These are phyloP conservation scores for Chenopodium berlandieri DNA, from an alignment of 148 eudicot species.

Conservation along the genomic window DNA sequence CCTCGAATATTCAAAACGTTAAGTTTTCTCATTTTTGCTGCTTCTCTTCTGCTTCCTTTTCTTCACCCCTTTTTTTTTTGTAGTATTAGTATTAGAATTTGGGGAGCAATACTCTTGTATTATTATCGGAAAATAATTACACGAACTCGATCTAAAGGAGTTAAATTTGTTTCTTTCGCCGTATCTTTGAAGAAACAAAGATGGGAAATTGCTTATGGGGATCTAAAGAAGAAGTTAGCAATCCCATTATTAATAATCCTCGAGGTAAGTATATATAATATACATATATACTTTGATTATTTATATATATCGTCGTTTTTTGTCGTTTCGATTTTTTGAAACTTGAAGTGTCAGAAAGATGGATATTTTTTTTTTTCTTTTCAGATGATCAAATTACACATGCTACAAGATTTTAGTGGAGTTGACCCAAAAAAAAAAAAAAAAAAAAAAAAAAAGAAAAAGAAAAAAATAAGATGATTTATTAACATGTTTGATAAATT, in stretches of 20 bases:
- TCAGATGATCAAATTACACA: neutral
- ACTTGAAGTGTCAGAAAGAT: neutral
- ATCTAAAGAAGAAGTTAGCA: constrained; percentile 31
- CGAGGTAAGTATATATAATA: constrained; percentile 22
- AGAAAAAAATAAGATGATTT: neutral
- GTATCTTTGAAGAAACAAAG: neutral
- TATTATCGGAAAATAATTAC: neutral
- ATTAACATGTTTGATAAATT: neutral
- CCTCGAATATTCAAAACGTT: neutral
- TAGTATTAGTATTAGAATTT: neutral
- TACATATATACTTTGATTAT: neutral
- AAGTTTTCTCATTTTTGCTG: neutral
- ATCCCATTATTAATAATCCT: constrained; percentile 17
- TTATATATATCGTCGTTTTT: neutral
- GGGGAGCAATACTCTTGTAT: neutral
- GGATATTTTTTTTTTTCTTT: too few species aligned
- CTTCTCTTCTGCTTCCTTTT: neutral
- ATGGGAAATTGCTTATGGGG: constrained; percentile 71
- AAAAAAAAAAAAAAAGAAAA: too few species aligned
- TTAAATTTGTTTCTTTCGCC: neutral
- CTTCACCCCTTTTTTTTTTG: neutral
- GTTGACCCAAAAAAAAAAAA: neutral
- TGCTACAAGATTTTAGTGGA: neutral
- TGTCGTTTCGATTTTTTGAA: too few species aligned
- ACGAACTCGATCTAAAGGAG: neutral